These are phyloP conservation scores for Parascedosporium putredinis DNA, from an alignment of 2,329 filamentous ascomycete genomes.

Conservation along the genomic window DNA sequence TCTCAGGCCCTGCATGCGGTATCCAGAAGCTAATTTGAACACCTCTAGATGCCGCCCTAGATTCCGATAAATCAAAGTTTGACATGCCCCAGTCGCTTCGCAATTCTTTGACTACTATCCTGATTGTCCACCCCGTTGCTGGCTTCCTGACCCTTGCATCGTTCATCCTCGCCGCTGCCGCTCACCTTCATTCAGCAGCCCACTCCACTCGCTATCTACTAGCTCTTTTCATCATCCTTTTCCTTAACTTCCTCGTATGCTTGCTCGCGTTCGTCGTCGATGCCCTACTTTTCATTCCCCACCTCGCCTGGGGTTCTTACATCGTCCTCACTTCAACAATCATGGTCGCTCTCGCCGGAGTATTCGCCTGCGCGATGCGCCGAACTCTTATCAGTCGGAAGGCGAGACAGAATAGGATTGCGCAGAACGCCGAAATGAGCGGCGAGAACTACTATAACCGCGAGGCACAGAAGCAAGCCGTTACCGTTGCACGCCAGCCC, in stretches of 20 bases:
- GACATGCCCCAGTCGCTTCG: constrained; percentile 43
- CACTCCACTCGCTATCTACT: constrained; percentile 87
- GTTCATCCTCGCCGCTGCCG: constrained; percentile 65
- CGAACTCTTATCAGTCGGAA: constrained; percentile 84
- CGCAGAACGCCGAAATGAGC: constrained; percentile 93
- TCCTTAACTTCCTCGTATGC: constrained; percentile 74
- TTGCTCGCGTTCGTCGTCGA: constrained; percentile 87
- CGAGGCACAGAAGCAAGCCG: constrained; percentile 44
- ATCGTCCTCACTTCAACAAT: constrained; percentile 84
- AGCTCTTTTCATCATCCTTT: constrained; percentile 71
- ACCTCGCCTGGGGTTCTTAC: constrained; percentile 89
- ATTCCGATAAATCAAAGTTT: constrained; percentile 34
- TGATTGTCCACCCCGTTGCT: constrained; percentile 88
- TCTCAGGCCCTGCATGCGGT: no score
- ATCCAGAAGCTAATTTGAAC: no score
- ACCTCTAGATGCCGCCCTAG: not conserved
- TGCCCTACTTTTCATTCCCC: constrained; percentile 86
- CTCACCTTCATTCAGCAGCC: constrained; percentile 78
- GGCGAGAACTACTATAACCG: constrained; percentile 83
- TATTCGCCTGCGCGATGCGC: constrained; percentile 91
- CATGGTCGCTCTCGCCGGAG: constrained; percentile 66
- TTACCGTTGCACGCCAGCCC: constrained; percentile 38
- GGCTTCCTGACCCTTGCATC: constrained; percentile 78
- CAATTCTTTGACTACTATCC: constrained; percentile 67
- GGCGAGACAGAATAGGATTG: constrained; percentile 83